Base-by-base conservation (phyloP, 2,329 filamentous ascomycete species). In the Apiospora phragmitis region DNA sequence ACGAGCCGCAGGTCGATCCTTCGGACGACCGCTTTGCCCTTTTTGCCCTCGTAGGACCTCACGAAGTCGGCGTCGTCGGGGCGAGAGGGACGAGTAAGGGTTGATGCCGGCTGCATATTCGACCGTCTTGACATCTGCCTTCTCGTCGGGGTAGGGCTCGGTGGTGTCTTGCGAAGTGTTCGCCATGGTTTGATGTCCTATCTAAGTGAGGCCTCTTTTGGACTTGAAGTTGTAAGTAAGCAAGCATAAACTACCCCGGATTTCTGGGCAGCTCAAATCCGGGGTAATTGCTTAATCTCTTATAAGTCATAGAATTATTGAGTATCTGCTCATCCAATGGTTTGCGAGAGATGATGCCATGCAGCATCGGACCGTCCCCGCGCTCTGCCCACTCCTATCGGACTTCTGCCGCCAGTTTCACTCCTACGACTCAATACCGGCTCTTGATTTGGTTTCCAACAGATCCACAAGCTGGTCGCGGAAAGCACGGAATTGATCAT, bases 1-100 rank as follows among this genome's bases (percentile, higher is more conserved):
- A 79, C 69, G 24, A 79, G 72, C 4, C 74, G 72, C 32, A 70
- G 65, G 67, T 78, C 76, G 49, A 78, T 73, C 69, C 75, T 29
- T 3, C 51, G 24, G 1, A 59, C 24, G 12, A 59, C 51, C 18
- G 1, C 16, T 35, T 59, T 59, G 24, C 24, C 51, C 32, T 8
- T 4, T 9, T 59, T 59, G 24, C 51, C 51, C 24, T 59, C 51
- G 32, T 59, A 59, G 51, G 51, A 59, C 1, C 51, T 7, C 51
- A 59, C 29, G 18, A 59, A 59, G 16, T 26, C 51, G 24, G 51
- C 51, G n/a, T 59, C 51, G 12, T 29, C 51, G 51, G 51, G 24
- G 1, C 51, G 51, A 32, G 24, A 59, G 51, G 51, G 18, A 59
- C 24, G 51, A 59, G 24, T 59, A 59, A 7, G 24, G 24, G 9